Evolutionary conservation across 1,139 yeast genomes (phyloP).

Genomic region (Schwanniomyces etchellsii): DNA sequence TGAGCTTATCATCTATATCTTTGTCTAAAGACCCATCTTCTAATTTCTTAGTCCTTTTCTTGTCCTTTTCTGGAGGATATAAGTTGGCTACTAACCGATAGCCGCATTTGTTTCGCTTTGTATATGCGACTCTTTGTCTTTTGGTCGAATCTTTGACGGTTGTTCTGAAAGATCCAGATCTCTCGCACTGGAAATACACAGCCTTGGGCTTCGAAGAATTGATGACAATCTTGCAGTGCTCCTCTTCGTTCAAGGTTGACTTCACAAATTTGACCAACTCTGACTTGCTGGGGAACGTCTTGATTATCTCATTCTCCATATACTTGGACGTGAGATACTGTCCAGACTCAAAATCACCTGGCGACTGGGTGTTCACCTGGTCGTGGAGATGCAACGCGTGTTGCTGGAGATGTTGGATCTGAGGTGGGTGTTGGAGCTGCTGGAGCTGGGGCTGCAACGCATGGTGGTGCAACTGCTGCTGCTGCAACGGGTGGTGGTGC

Average conservation of each 20-base stretch:
- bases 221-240: constrained; percentile 44
- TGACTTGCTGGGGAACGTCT: constrained; percentile 37
- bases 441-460: constrained; percentile 13
- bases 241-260: constrained; percentile 36
- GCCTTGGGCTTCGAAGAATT: constrained; percentile 48
- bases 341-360: constrained; percentile 9
- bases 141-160: constrained; percentile 44
- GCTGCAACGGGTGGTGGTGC: constrained; percentile 8
- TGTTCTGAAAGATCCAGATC: constrained; percentile 44
- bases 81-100: constrained; percentile 45
- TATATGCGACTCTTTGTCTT: constrained; percentile 48
- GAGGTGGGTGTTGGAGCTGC: constrained; percentile 10
- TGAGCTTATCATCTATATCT: constrained; percentile 21
- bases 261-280: constrained; percentile 42
- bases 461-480: constrained; percentile 25
- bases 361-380: constrained; percentile 5
- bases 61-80: constrained; percentile 39
- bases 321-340: constrained; percentile 23
- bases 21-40: constrained; percentile 15
- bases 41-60: constrained; percentile 21
- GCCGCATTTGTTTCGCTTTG: constrained; percentile 46
- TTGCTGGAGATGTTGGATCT: constrained; percentile 12
- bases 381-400: constrained; percentile 11
- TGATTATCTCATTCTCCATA: constrained; percentile 42
- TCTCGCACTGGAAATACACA: constrained; percentile 46